Base-by-base conservation (phyloP, 1,139 yeast species). In the Candida sp. region DNA sequence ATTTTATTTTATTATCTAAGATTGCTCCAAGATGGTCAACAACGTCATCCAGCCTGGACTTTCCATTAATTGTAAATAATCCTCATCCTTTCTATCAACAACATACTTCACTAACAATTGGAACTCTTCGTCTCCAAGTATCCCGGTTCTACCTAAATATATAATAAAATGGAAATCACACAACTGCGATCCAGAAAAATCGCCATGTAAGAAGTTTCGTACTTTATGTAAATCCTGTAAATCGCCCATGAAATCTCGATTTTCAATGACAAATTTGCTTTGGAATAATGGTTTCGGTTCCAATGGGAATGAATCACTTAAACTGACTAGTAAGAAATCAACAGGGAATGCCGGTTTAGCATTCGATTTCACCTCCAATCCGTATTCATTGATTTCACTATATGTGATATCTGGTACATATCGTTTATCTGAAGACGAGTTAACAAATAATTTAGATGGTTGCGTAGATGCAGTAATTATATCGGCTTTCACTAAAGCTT, bases 271-370 rank as follows among this genome's bases (percentile, higher is more conserved):
- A 64, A 87, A 91, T 7, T 66, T 59, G 12, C 66, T 54, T 22
- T 60, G 57, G 56, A 83, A 80, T 43, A 71, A 50, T 3, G 87
- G 82, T 5, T 63, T 63, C 4, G 87, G 83, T 0, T 71, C 71
- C 46, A 79, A 71, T 2, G 97, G 96, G 76, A 93, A 93, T 1
- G 99, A 96, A 61, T 93, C 98, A 12, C 96, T 86, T 48, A 93
- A 68, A 3, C 97, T 85, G 1, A 93, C 96, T 43, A 95, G 67
- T 48, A 95, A 66, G 61, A 88, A 95, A 52, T 95, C 99, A 12
- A 89, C 95, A 0, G 99, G 99, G 63, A 95, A 90, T 5, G 96
- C 89, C 0, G 99, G 98, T 58, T 87, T 88, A 11, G 98, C 99
- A 57, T 88, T 87, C 36, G 82, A 81, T 58, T 89, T 90, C 15